Evolutionary conservation across 176 grass and related monocot species (phyloP).

Genomic region (Cocos nucifera): DNA sequence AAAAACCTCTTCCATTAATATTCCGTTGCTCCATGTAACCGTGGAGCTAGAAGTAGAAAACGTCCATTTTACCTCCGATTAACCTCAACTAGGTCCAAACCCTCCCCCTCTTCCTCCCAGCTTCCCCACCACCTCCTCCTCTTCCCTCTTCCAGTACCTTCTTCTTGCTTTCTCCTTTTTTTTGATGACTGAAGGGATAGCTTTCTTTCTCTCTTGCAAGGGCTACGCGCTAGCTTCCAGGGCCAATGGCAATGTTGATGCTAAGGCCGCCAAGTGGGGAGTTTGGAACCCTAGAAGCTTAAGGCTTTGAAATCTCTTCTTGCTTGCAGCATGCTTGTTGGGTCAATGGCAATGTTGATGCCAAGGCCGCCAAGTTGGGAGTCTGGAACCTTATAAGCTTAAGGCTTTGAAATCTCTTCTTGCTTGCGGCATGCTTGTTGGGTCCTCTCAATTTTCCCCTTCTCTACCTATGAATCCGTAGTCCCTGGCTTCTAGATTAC

Average conservation of each 20-base stretch:
- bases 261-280: slow-evolving; percentile 37
- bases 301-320: not conserved
- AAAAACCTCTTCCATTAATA: too few relatives aligned
- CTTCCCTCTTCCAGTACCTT: too few relatives aligned
- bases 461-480: not conserved
- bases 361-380: slow-evolving; percentile 47
- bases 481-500: not conserved
- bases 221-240: not conserved
- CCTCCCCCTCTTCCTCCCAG: too few relatives aligned
- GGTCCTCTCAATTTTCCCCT: not conserved
- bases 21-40: too few relatives aligned
- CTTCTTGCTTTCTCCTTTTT: too few relatives aligned
- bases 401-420: not conserved
- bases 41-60: too few relatives aligned
- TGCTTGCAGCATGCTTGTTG: slow-evolving; percentile 4
- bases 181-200: too few relatives aligned
- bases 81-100: too few relatives aligned
- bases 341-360: slow-evolving; percentile 49
- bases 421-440: slow-evolving; percentile 5
- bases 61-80: too few relatives aligned
- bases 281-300: slow-evolving; percentile 14
- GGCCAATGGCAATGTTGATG: slow-evolving; percentile 53
- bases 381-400: slow-evolving; percentile 12
- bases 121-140: too few relatives aligned
- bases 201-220: not conserved